These are phyloP conservation scores for Closterium sp. DNA, from an alignment of 139 green algal species.

Conservation along the genomic window DNA sequence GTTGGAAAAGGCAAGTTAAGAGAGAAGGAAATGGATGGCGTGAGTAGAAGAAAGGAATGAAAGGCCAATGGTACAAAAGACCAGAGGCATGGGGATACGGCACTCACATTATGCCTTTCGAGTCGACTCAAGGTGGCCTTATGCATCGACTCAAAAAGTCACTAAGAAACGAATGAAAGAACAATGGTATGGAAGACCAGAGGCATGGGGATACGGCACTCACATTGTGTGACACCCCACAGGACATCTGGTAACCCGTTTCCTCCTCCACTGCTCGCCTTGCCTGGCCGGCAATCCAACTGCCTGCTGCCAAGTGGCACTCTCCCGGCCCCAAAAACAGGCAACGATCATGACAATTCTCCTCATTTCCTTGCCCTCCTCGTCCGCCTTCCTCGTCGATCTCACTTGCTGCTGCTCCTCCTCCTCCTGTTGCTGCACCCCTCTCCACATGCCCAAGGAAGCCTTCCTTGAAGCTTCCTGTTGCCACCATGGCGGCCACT, in stretches of 20 bases:
- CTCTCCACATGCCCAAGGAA: slow-evolving; percentile 7
- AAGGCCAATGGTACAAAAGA: neutral
- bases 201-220: too few species aligned
- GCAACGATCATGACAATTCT: neutral
- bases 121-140: too few species aligned
- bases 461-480: neutral
- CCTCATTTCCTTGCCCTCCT: neutral
- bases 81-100: too few species aligned
- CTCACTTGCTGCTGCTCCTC: neutral
- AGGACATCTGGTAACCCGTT: slow-evolving; percentile 42
- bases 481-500: slow-evolving; percentile 28
- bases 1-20: neutral
- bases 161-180: neutral
- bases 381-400: neutral
- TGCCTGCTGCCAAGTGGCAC: slow-evolving; percentile 36
- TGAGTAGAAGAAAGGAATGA: neutral
- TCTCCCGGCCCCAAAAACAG: slow-evolving; percentile 25
- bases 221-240: slow-evolving; percentile 55
- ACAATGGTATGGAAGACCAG: neutral
- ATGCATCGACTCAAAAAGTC: too few species aligned
- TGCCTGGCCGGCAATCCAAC: slow-evolving; percentile 9
- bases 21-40: too few species aligned
- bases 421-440: slow-evolving; percentile 1
- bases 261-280: slow-evolving; percentile 8
- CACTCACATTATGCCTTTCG: too few species aligned